phyloP scores from a whole-genome alignment of 257 asterid species.

The Capsicum chinense region DNA sequence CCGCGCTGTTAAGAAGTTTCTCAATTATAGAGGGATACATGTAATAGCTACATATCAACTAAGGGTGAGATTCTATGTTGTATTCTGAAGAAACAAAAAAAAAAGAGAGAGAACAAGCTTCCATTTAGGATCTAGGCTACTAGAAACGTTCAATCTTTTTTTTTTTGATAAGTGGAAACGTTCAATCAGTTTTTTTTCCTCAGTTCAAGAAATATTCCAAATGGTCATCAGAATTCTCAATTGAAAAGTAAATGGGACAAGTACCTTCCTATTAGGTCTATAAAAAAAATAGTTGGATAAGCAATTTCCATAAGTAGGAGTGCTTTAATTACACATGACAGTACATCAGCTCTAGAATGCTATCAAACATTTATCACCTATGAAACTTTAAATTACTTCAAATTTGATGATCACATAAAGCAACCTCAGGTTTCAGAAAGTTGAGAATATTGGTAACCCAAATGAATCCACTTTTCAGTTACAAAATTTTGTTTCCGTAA shows the following conservation, averaged over 20 bases:
- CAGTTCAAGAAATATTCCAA: background rate
- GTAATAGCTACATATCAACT: slow-evolving; percentile 14
- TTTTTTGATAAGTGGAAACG: background rate
- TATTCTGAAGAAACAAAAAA: background rate
- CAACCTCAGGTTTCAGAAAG: background rate
- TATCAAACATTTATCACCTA: background rate
- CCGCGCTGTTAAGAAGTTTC: background rate
- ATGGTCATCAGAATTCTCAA: background rate
- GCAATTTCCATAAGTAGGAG: background rate
- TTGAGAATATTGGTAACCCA: slow-evolving; percentile 23
- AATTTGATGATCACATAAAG: background rate
- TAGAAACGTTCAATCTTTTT: background rate
- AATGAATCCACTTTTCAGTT: slow-evolving; percentile 4
- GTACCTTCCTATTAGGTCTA: background rate
- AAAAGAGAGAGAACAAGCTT: background rate
- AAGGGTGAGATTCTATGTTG: slow-evolving; percentile 11
- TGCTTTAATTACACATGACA: background rate
- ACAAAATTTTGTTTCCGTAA: background rate
- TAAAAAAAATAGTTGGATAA: background rate
- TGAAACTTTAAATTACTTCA: background rate
- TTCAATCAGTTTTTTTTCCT: slow-evolving; percentile 2
- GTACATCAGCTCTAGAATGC: slow-evolving; percentile 12
- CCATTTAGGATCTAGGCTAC: slow-evolving; percentile 7
- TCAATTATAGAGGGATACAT: background rate
- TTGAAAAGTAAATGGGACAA: slow-evolving; percentile 2